Percentiles rank a stretch among this genome's conserved stretches.
These are phyloP conservation scores for Amaranthus hypochondriacus DNA, from an alignment of 148 eudicot species.

Conservation along the genomic window DNA sequence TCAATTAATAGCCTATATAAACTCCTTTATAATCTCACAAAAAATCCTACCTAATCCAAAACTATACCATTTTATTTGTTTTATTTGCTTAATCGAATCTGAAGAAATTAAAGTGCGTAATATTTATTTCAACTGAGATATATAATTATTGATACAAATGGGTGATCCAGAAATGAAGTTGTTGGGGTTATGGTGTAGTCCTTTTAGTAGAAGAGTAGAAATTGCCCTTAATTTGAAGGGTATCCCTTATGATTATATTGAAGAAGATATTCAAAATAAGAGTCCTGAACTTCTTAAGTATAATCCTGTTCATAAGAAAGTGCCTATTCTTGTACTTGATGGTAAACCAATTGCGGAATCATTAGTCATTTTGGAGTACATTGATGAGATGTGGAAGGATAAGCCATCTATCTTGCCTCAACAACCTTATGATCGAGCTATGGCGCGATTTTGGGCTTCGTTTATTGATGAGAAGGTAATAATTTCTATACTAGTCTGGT, in stretches of 20 bases:
- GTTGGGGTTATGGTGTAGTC: slow-evolving; percentile 33
- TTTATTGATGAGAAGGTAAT: slow-evolving; percentile 34
- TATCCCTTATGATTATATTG: slow-evolving; percentile 30
- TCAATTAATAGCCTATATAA: neutral
- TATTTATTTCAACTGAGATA: too few species aligned
- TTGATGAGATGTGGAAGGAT: slow-evolving; percentile 33
- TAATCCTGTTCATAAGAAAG: slow-evolving; percentile 34
- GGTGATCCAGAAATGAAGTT: slow-evolving; percentile 28
- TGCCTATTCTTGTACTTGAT: slow-evolving; percentile 31
- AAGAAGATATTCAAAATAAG: slow-evolving; percentile 32
- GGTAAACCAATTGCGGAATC: slow-evolving; percentile 31
- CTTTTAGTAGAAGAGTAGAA: slow-evolving; percentile 31
- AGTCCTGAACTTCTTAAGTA: slow-evolving; percentile 31
- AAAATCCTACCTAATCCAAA: slow-evolving; percentile 15
- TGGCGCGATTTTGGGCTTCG: slow-evolving; percentile 34
- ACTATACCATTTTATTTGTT: neutral
- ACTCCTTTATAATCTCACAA: neutral
- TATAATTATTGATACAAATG: neutral
- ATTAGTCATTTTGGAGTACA: slow-evolving; percentile 32
- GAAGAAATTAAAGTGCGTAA: too few species aligned
- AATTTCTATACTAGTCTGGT: neutral
- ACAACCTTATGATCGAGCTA: slow-evolving; percentile 28
- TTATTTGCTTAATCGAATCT: too few species aligned
- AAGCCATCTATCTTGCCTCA: slow-evolving; percentile 24
- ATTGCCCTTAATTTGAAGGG: slow-evolving; percentile 35